Evolutionary conservation across 2,329 filamentous ascomycete genomes (phyloP).

Genomic region (Cordyceps javanica): DNA sequence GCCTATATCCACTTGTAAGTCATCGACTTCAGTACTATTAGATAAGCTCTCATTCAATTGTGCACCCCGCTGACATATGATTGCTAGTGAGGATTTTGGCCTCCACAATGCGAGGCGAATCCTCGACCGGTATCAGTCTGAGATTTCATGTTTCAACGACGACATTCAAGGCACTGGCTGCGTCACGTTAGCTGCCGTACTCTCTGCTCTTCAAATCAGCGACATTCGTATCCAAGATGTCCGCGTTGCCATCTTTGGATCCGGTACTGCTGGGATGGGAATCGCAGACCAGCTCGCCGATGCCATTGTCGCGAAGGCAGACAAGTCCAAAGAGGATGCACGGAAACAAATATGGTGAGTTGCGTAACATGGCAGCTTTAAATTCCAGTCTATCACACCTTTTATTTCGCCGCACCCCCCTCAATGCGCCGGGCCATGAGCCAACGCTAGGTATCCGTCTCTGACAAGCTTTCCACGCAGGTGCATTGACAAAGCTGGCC

Average conservation of each 20-base stretch:
- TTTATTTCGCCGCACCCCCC: not conserved
- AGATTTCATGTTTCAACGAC: slow-evolving; percentile 84
- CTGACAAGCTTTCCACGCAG: not conserved
- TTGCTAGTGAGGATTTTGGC: slow-evolving; percentile 67
- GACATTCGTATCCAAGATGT: slow-evolving; percentile 61
- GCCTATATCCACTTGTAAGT: slow-evolving; percentile 72
- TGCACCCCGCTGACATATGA: not conserved
- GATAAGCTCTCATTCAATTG: not conserved
- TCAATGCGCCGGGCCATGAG: not conserved
- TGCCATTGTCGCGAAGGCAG: slow-evolving; percentile 64
- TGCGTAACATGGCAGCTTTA: no score
- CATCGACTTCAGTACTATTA: no score
- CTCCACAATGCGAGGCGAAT: slow-evolving; percentile 67
- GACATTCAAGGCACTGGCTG: slow-evolving; percentile 87
- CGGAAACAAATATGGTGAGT: slow-evolving; percentile 62
- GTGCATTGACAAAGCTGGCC: slow-evolving; percentile 74
- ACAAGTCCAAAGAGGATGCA: slow-evolving; percentile 66
- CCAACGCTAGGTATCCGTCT: no score
- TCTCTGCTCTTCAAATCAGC: slow-evolving; percentile 66
- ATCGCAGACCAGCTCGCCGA: slow-evolving; percentile 82
- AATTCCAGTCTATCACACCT: no score
- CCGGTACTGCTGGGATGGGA: slow-evolving; percentile 75
- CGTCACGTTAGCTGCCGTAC: slow-evolving; percentile 76
- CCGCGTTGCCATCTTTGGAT: slow-evolving; percentile 69
- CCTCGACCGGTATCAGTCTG: slow-evolving; percentile 65